Percentiles rank a stretch among this genome's conserved stretches.
phyloP scores from a whole-genome alignment of 2,329 filamentous ascomycete genomes.

The Aspergillus amoenus region DNA sequence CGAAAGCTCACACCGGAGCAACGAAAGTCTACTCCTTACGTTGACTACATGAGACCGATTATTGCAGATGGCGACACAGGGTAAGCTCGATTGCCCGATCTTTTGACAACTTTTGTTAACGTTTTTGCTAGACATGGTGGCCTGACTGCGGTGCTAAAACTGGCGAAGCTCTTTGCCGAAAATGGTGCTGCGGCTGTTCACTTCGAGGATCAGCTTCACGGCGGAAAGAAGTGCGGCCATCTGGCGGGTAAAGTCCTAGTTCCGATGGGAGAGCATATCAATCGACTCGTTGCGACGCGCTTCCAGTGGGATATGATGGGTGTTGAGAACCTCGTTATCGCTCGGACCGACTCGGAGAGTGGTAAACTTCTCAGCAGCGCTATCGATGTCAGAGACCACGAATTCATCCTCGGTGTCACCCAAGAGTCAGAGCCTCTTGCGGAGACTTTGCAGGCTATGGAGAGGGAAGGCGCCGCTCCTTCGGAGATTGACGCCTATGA shows the following conservation, averaged over 20 bases:
- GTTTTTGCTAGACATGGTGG: constrained; percentile 70
- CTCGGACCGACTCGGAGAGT: constrained; percentile 92
- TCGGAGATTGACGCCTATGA: constrained; percentile 84
- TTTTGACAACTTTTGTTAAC: constrained; percentile 1
- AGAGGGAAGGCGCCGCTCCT: constrained; percentile 72
- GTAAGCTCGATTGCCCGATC: constrained; percentile 31
- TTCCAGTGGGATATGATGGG: constrained; percentile 99
- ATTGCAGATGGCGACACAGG: constrained; percentile 94
- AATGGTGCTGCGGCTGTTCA: constrained; percentile 95
- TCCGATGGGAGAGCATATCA: constrained; percentile 92
- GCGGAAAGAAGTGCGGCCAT: constrained; percentile 97
- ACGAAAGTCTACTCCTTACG: constrained; percentile 73
- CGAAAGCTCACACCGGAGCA: constrained; percentile 74
- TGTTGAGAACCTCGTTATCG: constrained; percentile 89
- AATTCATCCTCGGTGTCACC: constrained; percentile 88
- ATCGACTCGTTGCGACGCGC: constrained; percentile 82
- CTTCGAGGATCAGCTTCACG: constrained; percentile 96
- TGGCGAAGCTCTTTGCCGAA: constrained; percentile 96
- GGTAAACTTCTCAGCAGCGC: constrained; percentile 86
- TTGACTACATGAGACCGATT: constrained; percentile 92
- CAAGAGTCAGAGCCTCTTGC: constrained; percentile 78
- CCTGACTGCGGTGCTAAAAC: constrained; percentile 86
- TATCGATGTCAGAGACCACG: constrained; percentile 91
- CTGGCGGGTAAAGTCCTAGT: constrained; percentile 94
- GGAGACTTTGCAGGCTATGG: constrained; percentile 88